phyloP scores from a whole-genome alignment of 495 filamentous ascomycete species.

The Jackrogersella multiformis region DNA sequence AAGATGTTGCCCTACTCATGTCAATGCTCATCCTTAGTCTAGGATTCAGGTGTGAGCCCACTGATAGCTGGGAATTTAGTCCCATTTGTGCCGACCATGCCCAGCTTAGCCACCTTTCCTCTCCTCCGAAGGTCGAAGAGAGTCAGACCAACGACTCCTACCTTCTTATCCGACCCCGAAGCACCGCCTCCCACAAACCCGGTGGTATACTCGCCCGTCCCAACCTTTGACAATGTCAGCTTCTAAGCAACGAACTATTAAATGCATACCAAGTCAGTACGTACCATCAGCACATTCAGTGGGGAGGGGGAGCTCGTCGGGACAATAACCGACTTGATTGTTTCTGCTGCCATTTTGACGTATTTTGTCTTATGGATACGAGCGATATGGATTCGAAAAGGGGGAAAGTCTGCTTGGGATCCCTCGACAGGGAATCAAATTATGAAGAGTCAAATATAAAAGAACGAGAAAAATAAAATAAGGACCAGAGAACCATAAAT shows the following conservation, averaged over 20 bases:
- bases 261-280: no score
- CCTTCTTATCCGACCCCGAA: constrained; percentile 88
- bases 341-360: constrained; percentile 31
- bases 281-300: constrained; percentile 87
- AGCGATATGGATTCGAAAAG: background rate
- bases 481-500: background rate
- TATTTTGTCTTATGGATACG: background rate
- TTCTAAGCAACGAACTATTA: constrained; percentile 14
- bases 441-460: background rate
- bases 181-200: constrained; percentile 82
- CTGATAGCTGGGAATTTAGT: constrained; percentile 91
- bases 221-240: constrained; percentile 63
- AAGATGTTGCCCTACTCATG: constrained; percentile 76
- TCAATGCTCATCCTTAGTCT: constrained; percentile 26
- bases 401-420: background rate
- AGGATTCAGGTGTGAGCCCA: constrained; percentile 51
- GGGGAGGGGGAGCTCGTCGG: constrained; percentile 52
- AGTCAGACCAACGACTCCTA: constrained; percentile 89
- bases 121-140: constrained; percentile 89
- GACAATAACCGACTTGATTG: constrained; percentile 27
- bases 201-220: constrained; percentile 96
- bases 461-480: background rate
- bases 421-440: background rate
- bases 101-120: constrained; percentile 84
- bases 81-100: constrained; percentile 91